phyloP scores from a whole-genome alignment of 768 basidiomycete species.

The Podaxis sp. region DNA sequence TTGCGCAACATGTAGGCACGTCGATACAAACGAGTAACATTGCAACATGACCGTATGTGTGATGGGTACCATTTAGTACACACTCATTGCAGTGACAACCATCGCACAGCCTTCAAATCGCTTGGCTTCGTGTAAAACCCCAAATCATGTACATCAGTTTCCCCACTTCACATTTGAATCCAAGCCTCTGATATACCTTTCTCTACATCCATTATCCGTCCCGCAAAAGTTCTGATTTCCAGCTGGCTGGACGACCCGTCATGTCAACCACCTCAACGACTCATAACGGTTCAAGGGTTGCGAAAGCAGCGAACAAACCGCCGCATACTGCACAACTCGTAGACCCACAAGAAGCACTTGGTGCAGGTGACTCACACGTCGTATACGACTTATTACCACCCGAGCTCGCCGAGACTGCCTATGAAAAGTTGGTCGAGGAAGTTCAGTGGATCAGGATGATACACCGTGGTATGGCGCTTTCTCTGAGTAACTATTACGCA shows the following conservation, averaged over 20 bases:
- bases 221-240: background rate
- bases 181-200: too few relatives aligned
- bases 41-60: too few relatives aligned
- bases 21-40: too few relatives aligned
- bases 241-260: background rate
- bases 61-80: too few relatives aligned
- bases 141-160: too few relatives aligned
- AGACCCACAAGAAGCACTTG: constrained; percentile 27
- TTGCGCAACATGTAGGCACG: too few relatives aligned
- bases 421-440: constrained; percentile 55
- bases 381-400: constrained; percentile 51
- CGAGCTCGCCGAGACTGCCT: constrained; percentile 50
- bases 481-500: background rate
- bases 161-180: too few relatives aligned
- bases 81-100: too few relatives aligned
- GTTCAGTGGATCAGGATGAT: constrained; percentile 73
- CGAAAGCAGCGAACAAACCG: background rate
- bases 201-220: too few relatives aligned
- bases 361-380: constrained; percentile 68
- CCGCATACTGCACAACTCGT: background rate
- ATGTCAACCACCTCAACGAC: constrained; percentile 1
- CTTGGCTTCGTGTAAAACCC: too few relatives aligned
- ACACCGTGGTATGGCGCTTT: constrained; percentile 53
- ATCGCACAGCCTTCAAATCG: too few relatives aligned
- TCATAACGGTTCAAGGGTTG: background rate